Conservation (phyloP, 1,284 basidiomycete species). For the Agroathelia rolfsii region DNA sequence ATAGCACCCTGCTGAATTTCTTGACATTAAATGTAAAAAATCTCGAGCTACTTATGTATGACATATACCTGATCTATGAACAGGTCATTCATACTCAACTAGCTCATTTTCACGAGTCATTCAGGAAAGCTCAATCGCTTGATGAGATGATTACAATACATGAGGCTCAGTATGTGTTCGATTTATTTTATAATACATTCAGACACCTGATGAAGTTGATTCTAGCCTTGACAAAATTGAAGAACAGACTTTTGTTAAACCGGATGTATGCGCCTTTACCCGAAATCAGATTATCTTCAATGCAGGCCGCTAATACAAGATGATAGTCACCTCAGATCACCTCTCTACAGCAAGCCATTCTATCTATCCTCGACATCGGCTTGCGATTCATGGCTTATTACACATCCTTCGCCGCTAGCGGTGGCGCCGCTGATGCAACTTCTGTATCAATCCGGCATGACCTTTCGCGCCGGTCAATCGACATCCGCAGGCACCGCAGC, state of each 20-base stretch:
- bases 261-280: constrained; percentile 37
- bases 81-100: constrained; percentile 64
- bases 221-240: constrained; percentile 55
- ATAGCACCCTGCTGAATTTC: constrained; percentile 64
- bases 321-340: constrained; percentile 35
- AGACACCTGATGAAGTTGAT: constrained; percentile 7
- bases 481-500: constrained; percentile 47
- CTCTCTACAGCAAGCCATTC: constrained; percentile 51
- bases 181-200: constrained; percentile 1
- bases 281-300: background rate
- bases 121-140: constrained; percentile 52
- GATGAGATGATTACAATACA: constrained; percentile 72
- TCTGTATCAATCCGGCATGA: constrained; percentile 51
- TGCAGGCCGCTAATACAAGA: no score
- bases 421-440: no score
- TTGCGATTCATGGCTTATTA: constrained; percentile 60
- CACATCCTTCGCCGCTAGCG: constrained; percentile 45
- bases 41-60: constrained; percentile 6
- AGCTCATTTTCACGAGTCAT: constrained; percentile 41
- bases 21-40: constrained; percentile 58
- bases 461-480: constrained; percentile 46
- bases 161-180: constrained; percentile 52
- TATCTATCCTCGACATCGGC: constrained; percentile 66
- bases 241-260: constrained; percentile 56
- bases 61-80: constrained; percentile 6